A percentile compares a stretch with the other conserved stretches of the same genome.
These are phyloP conservation scores for Jacaranda copaia DNA, from an alignment of 257 asterid species.

Conservation along the genomic window DNA sequence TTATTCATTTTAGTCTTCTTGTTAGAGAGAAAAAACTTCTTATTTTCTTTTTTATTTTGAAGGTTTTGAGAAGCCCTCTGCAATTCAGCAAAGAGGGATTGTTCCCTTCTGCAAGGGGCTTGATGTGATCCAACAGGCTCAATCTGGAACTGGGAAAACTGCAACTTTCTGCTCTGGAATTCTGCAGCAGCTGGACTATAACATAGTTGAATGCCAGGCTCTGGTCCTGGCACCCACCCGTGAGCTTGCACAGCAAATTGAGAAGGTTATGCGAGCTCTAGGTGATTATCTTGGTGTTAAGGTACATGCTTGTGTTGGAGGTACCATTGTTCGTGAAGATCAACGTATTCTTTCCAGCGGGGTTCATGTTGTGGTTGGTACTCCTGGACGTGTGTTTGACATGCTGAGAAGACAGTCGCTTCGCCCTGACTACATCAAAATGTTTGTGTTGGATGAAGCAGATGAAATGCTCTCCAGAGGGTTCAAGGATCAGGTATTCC, in stretches of 20 bases:
- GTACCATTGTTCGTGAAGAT: conserved; percentile 66
- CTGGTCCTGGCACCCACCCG: conserved; percentile 74
- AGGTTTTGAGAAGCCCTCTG: conserved; percentile 78
- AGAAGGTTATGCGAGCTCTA: conserved; percentile 71
- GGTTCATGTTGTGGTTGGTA: conserved; percentile 72
- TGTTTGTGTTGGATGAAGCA: conserved; percentile 71
- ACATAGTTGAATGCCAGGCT: conserved; percentile 67
- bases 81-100: conserved; percentile 73
- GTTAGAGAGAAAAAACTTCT: not conserved
- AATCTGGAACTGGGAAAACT: conserved; percentile 72
- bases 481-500: conserved; percentile 67
- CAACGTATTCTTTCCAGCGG: conserved; percentile 70
- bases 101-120: conserved; percentile 71
- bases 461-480: conserved; percentile 77
- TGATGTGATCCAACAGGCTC: conserved; percentile 71
- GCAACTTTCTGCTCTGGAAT: conserved; percentile 78
- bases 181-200: conserved; percentile 69
- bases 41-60: conserved; percentile 25
- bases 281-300: conserved; percentile 74
- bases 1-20: not conserved
- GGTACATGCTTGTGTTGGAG: conserved; percentile 74
- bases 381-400: conserved; percentile 74
- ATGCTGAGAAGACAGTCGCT: conserved; percentile 65
- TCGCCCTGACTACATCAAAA: conserved; percentile 66
- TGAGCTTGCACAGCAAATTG: conserved; percentile 72